Base-by-base conservation (phyloP, 2,329 filamentous ascomycete genomes). In the Aspergillus vadensis region DNA sequence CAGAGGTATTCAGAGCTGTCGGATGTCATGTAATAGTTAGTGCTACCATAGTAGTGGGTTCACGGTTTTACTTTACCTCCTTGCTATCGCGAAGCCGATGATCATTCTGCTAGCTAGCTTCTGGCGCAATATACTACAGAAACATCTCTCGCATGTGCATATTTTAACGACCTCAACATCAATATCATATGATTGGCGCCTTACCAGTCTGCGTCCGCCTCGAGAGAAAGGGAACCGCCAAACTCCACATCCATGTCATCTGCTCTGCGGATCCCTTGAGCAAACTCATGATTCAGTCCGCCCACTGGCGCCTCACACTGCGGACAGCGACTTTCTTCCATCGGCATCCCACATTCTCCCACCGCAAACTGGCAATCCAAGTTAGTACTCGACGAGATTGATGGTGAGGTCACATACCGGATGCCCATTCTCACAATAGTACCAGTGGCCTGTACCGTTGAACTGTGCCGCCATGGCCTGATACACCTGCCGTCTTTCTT, bases 341-440 rank as follows among this genome's bases (percentile, higher is more conserved):
- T 73, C 27, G 71, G 69, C 68, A 72, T 69, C 21, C 71, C 71
- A 19, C 71, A 74, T 27, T 74, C 71, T 9, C 71, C 70, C 38
- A 72, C 62, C 1, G 71, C 65, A 56, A 73, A 73, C 60, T 69
- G 44, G 19, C 32, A 36, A 36, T 54, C 7, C 25, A 7, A 4
- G 6, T 53, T 36, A 60, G 17, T 15, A 43, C 4, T 27, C 15
- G 4, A 51, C 7, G 6, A 12, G n/a, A 23, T 17, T 1, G 6
- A 47, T 19, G 12, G n/a, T 7, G 27, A 12, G 2, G 1, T 25
- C 58, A 36, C 32, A 50, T 63, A 63, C 61, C 6, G 58, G 61
- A 48, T 63, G 61, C 12, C 50, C 49, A 10, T 61, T 63, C 23
- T 19, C 21, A 39, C 64, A 61, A 38, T 64, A 57, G 27, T 63